Evolutionary conservation across 2,329 filamentous ascomycete genomes (phyloP), one percentile per base, ranked within the genome.

Genomic region (Botrytis tulipae): DNA sequence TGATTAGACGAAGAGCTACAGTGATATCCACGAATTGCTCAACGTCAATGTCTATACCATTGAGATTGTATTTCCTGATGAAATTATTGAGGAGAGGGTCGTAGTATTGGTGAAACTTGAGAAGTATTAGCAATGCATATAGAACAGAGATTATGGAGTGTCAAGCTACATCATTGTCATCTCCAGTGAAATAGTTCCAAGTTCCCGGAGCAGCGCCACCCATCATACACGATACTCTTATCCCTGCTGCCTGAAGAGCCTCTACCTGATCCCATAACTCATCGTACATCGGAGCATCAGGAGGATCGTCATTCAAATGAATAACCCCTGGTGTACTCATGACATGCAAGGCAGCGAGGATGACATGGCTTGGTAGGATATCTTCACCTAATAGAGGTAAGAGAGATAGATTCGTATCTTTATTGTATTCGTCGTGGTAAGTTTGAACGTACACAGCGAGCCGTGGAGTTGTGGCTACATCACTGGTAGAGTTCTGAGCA

Each of bases 31-130:
- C 91, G 1, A 90, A 92, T 82, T 98, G 95, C 44, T 89, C 89
- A 74, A 98, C 94, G 9, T 95, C 95, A 1, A 97, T 89, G 83
- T 98, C 94, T 12, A 98, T 93, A 1, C 98, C 89, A 61, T 93
- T 93, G 54, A 98, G 86, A 1, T 95, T 95, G 80, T 95, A 95
- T 76, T 91, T 90, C 73, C 92, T 91, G 0, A 93, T 70, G 20
- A 74, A 37, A 16, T 71, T 71, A 37, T 71, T 66, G 16, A 68
- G 71, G 4, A 76, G 65, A 35, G 72, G 73, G n/a, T 70, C 59
- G 44, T 76, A 76, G 70, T 75, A 74, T 37, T 35, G 16, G 6
- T 70, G 59, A 29, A 75, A 74, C 59, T 82, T 80, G 29, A 40
- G 68, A 40, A 14, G 35, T 9, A 20, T 71, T 16, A 63, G 67